These are phyloP conservation scores for Komagataella phaffii DNA, from an alignment of 805 yeast genomes.

Conservation along the genomic window DNA sequence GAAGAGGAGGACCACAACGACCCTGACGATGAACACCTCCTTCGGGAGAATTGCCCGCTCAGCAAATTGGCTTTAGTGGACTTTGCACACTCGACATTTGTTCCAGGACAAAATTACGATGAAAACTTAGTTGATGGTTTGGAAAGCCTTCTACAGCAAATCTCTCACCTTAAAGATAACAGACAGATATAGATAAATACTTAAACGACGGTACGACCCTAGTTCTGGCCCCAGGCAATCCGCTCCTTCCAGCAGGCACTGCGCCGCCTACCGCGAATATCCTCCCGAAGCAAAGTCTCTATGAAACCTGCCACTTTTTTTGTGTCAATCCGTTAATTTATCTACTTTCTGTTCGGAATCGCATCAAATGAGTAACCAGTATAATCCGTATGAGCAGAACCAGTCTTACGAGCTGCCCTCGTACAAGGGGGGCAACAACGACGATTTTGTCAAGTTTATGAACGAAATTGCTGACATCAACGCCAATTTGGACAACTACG, in stretches of 20 bases:
- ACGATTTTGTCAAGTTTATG: slow-evolving; percentile 47
- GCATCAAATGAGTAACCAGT: neutral
- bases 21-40: slow-evolving; percentile 14
- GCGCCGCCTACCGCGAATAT: neutral
- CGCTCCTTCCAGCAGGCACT: neutral
- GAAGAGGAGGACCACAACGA: slow-evolving; percentile 13
- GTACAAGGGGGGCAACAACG: slow-evolving; percentile 7
- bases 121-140: slow-evolving; percentile 60
- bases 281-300: neutral
- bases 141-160: slow-evolving; percentile 33
- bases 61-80: slow-evolving; percentile 66
- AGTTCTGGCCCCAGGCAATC: neutral
- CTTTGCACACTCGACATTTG: slow-evolving; percentile 73
- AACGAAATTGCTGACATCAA: slow-evolving; percentile 55
- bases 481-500: slow-evolving; percentile 56
- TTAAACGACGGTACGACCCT: neutral
- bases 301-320: neutral
- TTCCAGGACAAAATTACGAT: slow-evolving; percentile 57
- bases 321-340: neutral
- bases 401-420: slow-evolving; percentile 5
- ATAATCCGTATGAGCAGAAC: slow-evolving; percentile 7
- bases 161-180: neutral
- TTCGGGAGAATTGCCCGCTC: slow-evolving; percentile 18
- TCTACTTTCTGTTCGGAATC: neutral
- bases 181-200: neutral